Conservation (phyloP, 306 rosid species). For the Cucurbita pepo region DNA sequence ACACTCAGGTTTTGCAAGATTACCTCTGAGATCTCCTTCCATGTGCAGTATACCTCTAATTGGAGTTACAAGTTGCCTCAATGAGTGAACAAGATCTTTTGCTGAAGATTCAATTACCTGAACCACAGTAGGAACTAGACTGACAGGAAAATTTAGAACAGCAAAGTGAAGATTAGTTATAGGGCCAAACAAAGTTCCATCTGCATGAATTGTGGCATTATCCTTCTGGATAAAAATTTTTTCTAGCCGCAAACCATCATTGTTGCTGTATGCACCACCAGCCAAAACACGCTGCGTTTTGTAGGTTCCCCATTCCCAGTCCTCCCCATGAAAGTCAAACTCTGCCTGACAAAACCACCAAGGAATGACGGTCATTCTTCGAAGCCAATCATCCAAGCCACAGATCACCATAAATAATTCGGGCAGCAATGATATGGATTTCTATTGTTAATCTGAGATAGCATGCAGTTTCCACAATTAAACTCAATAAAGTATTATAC, state of each 20-base stretch:
- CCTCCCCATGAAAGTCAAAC: slow-evolving; percentile 84
- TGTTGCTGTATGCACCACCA: slow-evolving; percentile 69
- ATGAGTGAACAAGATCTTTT: slow-evolving; percentile 47
- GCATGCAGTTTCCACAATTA: neutral
- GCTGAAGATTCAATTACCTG: slow-evolving; percentile 78
- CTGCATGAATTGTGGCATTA: slow-evolving; percentile 88
- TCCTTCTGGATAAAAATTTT: slow-evolving; percentile 66
- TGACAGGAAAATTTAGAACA: slow-evolving; percentile 75
- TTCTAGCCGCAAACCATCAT: slow-evolving; percentile 65
- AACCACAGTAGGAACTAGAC: slow-evolving; percentile 69
- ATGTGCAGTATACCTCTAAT: slow-evolving; percentile 81
- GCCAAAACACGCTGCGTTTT: slow-evolving; percentile 70
- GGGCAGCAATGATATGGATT: neutral
- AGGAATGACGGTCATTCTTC: slow-evolving; percentile 14
- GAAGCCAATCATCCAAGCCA: slow-evolving; percentile 10
- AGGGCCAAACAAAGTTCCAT: slow-evolving; percentile 84
- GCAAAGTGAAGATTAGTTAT: slow-evolving; percentile 84
- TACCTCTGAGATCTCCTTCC: slow-evolving; percentile 98
- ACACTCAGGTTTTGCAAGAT: slow-evolving; percentile 81
- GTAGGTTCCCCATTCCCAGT: slow-evolving; percentile 96
- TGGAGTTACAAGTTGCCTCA: slow-evolving; percentile 57
- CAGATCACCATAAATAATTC: neutral
- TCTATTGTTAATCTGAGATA: neutral
- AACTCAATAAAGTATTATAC: neutral
- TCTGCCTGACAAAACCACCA: slow-evolving; percentile 47